Evolutionary conservation across 164 flowering plant species (phyloP), one percentile per base, ranked within the genome.

Genomic region (Magnolia kwangsiensis): DNA sequence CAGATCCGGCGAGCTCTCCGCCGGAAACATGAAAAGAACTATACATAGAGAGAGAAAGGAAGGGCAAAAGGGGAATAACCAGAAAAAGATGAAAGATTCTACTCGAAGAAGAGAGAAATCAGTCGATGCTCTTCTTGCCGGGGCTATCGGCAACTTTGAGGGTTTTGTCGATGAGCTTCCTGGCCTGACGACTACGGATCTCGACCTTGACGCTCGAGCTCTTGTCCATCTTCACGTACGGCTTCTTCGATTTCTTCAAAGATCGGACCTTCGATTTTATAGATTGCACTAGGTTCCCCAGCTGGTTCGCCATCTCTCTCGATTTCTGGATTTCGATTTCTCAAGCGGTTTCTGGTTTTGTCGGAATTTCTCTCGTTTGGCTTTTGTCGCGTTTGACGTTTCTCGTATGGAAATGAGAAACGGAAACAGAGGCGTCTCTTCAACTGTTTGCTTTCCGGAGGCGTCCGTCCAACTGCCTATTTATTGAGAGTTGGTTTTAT

Each of bases 171-270:
- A 94, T 92, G 80, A 94, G 85, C 71, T 89, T 80, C 3, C 86
- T 84, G 10, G 98, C 95, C 58, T 86, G 85, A 21, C 89, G 79
- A 87, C 98, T 91, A 8, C 93, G 89, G 79, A 94, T 91, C 91
- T 94, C 96, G 3, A 90, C 95, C 79, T 69, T 90, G 8, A 92
- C 95, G 76, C 97, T 92, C 1, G 96, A 85, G 78, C 96, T 91
- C 78, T 92, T 94, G 80, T 94, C 98, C 93, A 94, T 92, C 83
- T 89, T 92, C 13, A 90, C 49, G 81, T 94, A 94, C 0, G 92
- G 88, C 77, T 89, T 91, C 90, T 83, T 92, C 76, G 84, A 69
- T 73, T 88, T 93, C 90, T 88, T 93, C 81, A 90, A 76, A 0
- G 87, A 80, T 63, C 87, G 78, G 24, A 95, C 92, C 87, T 95